Conservation (phyloP, 2,329 filamentous ascomycete species). For the Botrytis fabae region DNA sequence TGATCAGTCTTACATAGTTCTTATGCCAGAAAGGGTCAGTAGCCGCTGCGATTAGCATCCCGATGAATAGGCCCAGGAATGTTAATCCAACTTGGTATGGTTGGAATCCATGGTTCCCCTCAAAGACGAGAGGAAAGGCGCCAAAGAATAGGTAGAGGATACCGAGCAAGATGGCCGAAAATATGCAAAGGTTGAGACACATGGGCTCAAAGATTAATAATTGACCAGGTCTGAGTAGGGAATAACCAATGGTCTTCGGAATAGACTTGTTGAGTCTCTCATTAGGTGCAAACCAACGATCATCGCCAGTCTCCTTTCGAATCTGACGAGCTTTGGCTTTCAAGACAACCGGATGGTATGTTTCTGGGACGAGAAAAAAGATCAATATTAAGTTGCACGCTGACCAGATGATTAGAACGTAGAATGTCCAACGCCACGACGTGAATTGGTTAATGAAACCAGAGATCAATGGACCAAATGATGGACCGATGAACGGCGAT, state of each 20-base stretch:
- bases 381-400: slow-evolving; percentile 64
- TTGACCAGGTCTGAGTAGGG: slow-evolving; percentile 65
- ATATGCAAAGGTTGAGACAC: slow-evolving; percentile 78
- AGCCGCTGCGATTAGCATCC: slow-evolving; percentile 64
- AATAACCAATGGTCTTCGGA: slow-evolving; percentile 55
- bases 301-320: slow-evolving; percentile 75
- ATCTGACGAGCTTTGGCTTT: slow-evolving; percentile 68
- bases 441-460: slow-evolving; percentile 80
- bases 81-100: slow-evolving; percentile 78
- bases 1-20: slow-evolving; percentile 59
- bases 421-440: slow-evolving; percentile 82
- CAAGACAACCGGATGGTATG: slow-evolving; percentile 76
- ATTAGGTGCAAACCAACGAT: slow-evolving; percentile 72
- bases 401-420: slow-evolving; percentile 80
- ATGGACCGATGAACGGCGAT: slow-evolving; percentile 63
- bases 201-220: slow-evolving; percentile 81
- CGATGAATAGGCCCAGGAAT: slow-evolving; percentile 70
- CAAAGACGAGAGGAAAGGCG: slow-evolving; percentile 80
- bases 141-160: slow-evolving; percentile 91
- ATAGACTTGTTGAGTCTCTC: slow-evolving; percentile 73
- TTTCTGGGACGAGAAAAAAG: slow-evolving; percentile 77
- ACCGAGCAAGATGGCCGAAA: slow-evolving; percentile 81
- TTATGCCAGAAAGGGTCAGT: slow-evolving; percentile 67
- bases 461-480: slow-evolving; percentile 62
- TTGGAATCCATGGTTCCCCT: slow-evolving; percentile 70